Base-by-base conservation (phyloP, 177 flowering plant species). In the Vitis hybrid region DNA sequence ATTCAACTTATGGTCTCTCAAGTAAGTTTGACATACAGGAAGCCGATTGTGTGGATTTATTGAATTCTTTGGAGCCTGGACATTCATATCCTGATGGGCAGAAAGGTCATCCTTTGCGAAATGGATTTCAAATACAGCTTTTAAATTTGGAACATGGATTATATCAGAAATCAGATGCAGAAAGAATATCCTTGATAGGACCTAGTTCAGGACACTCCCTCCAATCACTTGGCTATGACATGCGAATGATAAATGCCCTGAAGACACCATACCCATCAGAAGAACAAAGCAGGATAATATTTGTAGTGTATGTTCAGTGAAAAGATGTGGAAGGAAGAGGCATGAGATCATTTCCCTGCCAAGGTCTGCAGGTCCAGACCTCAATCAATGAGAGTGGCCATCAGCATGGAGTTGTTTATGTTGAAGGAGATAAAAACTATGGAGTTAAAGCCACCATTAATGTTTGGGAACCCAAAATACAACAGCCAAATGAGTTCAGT, bases 381-480 rank as follows among this genome's bases (percentile, higher is more conserved):
- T 92, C 72, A 81, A 19, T 85, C 61, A 90, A 81, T 76, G 72
- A 89, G 79, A 91, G 85, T 79, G 99, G 99, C 40, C 99, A 94
- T 84, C 97, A 91, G 95, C 97, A 93, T 86, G 98, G 98, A 5
- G 89, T 95, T 76, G 98, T 91, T 12, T 91, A 88, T 82, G 96
- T 89, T 54, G 84, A 91, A 86, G 94, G 97, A 70, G 97, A 84
- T 17, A 87, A 84, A 76, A 90, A 80, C 60, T 95, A 88, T 81
- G 98, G 99, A 72, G 98, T 97, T 19, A 93, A 91, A 72, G 99
- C 97, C 60, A 90, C 94, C 67, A 93, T 95, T 7, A 95, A 95
- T 71, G 96, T 93, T 1, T 95, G 98, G 99, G 87, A 91, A 66
- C 99, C 99, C 49, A 87, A 78, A 65, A 89, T 95, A 57, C 92